A percentile compares a stretch with the other conserved stretches of the same genome.
Conservation (phyloP, 495 filamentous ascomycete genomes). For the Mycothermus thermophilus region DNA sequence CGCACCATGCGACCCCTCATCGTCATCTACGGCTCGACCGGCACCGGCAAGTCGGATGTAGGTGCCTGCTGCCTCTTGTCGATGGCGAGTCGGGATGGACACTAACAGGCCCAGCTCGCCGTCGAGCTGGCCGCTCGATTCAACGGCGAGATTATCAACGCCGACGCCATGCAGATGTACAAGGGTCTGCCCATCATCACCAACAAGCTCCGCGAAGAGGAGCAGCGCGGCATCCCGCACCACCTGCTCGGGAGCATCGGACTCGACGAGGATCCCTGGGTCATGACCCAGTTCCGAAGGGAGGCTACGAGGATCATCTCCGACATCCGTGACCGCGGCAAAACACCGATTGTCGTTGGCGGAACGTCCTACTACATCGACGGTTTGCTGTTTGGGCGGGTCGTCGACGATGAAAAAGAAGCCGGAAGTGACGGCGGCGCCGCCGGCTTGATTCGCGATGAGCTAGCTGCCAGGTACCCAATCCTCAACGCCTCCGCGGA, state of each 20-base stretch:
- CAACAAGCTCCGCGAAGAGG: constrained; percentile 67
- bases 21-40: constrained; percentile 80
- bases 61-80: no score
- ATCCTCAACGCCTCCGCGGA: constrained; percentile 59
- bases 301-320: constrained; percentile 56
- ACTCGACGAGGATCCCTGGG: constrained; percentile 67
- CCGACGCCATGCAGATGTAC: constrained; percentile 99
- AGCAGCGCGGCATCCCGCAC: constrained; percentile 73
- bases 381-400: constrained; percentile 60
- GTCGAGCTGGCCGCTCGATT: constrained; percentile 71
- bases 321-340: constrained; percentile 62
- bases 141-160: constrained; percentile 94
- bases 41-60: constrained; percentile 97
- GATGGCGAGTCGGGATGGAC: no score
- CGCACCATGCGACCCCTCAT: constrained; percentile 55
- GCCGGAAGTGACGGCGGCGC: constrained; percentile 9
- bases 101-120: constrained; percentile 56
- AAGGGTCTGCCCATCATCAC: constrained; percentile 85
- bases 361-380: constrained; percentile 94
- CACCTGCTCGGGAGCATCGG: constrained; percentile 72
- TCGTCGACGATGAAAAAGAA: constrained; percentile 38
- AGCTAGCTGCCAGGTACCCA: constrained; percentile 41
- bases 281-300: constrained; percentile 55
- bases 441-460: constrained; percentile 14
- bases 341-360: constrained; percentile 80